Evolutionary conservation across 2,329 filamentous ascomycete species (phyloP), one percentile per base, ranked within the genome.

Genomic region (Hymenoscyphus scutula): DNA sequence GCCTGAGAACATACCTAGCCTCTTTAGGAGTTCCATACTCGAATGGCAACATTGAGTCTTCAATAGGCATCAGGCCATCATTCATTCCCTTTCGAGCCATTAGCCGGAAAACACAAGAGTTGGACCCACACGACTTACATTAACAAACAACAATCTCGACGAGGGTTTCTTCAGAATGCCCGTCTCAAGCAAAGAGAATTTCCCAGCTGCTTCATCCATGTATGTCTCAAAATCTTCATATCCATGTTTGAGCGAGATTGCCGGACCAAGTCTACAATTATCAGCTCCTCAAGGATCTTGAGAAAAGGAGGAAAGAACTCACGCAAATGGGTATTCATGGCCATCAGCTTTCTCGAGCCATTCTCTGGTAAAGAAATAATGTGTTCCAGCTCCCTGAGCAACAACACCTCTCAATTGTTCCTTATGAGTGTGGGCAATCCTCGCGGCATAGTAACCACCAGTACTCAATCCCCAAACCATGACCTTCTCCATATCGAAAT

Each of bases 371-470:
- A 87, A 84, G 71, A 88, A 88, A 69, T 85, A 79, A 73, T 89
- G 86, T 13, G 79, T 80, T 0, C 85, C 85, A 0, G 85, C 85
- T 0, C 86, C 86, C 74, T 89, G 86, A 1, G 85, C 87, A 23
- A 90, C 78, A 25, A 75, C 75, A 0, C 87, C 88, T 0, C 76
- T 74, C 23, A 91, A 74, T 10, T 76, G 74, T 0, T 77, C 72
- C 19, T 77, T 76, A 72, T 90, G 88, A n/a, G 86, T 89, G 73
- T 89, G 85, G 53, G 87, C 87, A n/a, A 85, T 79, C 19, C 87
- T 82, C 41, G 87, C 79, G 23, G 87, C 87, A 74, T 90, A 89
- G 78, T 89, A 89, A 0, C 87, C 87, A 32, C 88, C 88, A 0
- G 82, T 80, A 66, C 83, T 87, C 37, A 90, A 75, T 0, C 87